These are phyloP conservation scores for Termitomyces sp. DNA, from an alignment of 768 basidiomycete species.

Conservation along the genomic window DNA sequence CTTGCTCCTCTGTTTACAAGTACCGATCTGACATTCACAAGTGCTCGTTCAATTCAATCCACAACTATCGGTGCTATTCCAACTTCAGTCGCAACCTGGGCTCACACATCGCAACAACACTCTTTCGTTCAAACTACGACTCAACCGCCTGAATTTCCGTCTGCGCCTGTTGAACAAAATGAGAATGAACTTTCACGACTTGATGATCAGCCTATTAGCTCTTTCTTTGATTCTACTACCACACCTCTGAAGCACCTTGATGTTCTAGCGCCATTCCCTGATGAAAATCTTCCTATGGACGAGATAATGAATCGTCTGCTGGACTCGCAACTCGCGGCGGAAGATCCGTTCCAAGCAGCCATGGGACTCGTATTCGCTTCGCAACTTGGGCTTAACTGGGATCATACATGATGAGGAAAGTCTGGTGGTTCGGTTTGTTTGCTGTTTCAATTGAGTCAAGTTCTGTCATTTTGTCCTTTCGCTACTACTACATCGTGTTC, in stretches of 20 bases:
- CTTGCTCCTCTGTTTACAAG: slow-evolving; percentile 4
- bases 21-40: not conserved
- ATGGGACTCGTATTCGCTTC: slow-evolving; percentile 44
- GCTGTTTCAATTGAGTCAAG: slow-evolving; percentile 9
- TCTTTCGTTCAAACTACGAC: not conserved
- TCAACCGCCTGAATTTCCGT: not conserved
- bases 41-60: not conserved
- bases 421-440: not conserved
- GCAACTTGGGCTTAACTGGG: slow-evolving; percentile 33
- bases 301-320: slow-evolving; percentile 29
- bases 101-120: not conserved
- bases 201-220: slow-evolving; percentile 3
- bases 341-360: slow-evolving; percentile 43
- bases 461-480: not conserved
- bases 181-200: not conserved
- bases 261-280: slow-evolving; percentile 24
- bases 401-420: slow-evolving; percentile 10
- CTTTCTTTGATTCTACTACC: slow-evolving; percentile 20
- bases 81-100: not conserved
- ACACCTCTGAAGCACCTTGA: slow-evolving; percentile 34
- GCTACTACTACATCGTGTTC: not conserved
- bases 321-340: slow-evolving; percentile 27
- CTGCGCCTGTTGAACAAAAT: not conserved
- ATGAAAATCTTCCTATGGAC: slow-evolving; percentile 15
- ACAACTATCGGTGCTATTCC: not conserved